A percentile compares a stretch with the other conserved stretches of the same genome.
Conservation (phyloP, 2,329 filamentous ascomycete species). For the Microsporum ferrugineum region DNA sequence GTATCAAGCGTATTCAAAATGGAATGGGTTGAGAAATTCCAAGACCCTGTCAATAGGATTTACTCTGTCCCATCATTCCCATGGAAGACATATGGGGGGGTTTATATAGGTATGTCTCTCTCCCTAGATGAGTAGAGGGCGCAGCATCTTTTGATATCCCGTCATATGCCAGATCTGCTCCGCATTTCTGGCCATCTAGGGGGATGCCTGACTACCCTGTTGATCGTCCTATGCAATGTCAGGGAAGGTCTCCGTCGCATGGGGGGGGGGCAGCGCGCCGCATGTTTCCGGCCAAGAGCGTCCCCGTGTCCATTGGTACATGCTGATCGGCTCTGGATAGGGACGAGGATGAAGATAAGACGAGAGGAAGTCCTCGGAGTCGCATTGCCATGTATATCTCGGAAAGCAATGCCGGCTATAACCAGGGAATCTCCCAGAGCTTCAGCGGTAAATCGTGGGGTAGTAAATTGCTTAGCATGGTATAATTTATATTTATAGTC, state of each 20-base stretch:
- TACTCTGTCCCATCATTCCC: not conserved
- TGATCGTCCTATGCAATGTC: not conserved
- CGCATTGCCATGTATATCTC: slow-evolving; percentile 49
- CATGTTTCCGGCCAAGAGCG: slow-evolving; percentile 2
- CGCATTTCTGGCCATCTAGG: not conserved
- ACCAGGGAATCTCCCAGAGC: not conserved
- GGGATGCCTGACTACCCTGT: not conserved
- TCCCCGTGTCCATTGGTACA: not conserved
- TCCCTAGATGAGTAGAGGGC: not conserved
- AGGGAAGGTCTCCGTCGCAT: not conserved
- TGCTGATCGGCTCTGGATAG: not conserved
- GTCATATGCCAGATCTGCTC: not conserved
- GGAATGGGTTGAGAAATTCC: not conserved
- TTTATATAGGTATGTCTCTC: not conserved
- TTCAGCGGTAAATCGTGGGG: not conserved
- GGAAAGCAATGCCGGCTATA: not conserved
- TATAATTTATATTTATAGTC: not conserved
- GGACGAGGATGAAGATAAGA: not conserved
- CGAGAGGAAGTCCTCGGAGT: slow-evolving; percentile 36
- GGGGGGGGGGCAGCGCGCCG: not conserved
- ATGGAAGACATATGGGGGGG: not conserved
- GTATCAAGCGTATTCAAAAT: not conserved
- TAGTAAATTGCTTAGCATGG: not conserved
- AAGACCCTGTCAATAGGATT: not conserved
- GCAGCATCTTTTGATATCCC: not conserved